These are phyloP conservation scores for Brettanomyces anomalus DNA, from an alignment of 805 yeast genomes.

Conservation along the genomic window DNA sequence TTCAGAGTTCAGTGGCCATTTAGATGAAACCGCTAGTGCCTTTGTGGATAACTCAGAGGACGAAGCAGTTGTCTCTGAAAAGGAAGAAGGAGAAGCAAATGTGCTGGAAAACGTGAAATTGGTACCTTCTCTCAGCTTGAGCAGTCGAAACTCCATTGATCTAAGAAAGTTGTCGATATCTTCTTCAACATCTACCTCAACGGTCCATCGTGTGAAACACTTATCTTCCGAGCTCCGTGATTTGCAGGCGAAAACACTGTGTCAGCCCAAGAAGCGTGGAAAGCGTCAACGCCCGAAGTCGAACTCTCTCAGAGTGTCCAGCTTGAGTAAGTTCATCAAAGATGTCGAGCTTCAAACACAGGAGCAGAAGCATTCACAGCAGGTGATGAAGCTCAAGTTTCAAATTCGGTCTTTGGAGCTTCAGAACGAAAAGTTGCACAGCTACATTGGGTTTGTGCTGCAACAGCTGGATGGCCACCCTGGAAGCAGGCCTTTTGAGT, in stretches of 20 bases:
- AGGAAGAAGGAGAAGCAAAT: neutral
- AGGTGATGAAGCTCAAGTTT: conserved; percentile 41
- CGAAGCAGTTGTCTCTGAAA: neutral
- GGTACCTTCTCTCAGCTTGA: neutral
- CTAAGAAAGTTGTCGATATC: neutral
- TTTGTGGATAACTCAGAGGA: conserved; percentile 1
- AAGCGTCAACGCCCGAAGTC: neutral
- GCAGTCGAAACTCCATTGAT: neutral
- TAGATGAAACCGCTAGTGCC: conserved; percentile 1
- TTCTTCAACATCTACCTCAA: neutral
- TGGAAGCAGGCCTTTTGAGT: conserved; percentile 27
- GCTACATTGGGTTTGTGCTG: conserved; percentile 48
- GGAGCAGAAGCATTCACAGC: conserved; percentile 29
- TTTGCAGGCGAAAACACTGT: neutral
- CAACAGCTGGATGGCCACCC: conserved; percentile 28
- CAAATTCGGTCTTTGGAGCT: conserved; percentile 44
- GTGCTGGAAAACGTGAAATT: neutral
- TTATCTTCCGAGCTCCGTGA: neutral
- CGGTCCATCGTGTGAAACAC: neutral
- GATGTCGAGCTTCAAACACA: conserved; percentile 18
- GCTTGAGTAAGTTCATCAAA: conserved; percentile 16
- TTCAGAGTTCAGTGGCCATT: conserved; percentile 12
- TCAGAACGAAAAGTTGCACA: conserved; percentile 47
- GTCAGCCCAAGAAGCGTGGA: neutral
- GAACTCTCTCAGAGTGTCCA: conserved; percentile 4